phyloP scores from a whole-genome alignment of 2,329 filamentous ascomycete genomes.

The Calonectria montana region DNA sequence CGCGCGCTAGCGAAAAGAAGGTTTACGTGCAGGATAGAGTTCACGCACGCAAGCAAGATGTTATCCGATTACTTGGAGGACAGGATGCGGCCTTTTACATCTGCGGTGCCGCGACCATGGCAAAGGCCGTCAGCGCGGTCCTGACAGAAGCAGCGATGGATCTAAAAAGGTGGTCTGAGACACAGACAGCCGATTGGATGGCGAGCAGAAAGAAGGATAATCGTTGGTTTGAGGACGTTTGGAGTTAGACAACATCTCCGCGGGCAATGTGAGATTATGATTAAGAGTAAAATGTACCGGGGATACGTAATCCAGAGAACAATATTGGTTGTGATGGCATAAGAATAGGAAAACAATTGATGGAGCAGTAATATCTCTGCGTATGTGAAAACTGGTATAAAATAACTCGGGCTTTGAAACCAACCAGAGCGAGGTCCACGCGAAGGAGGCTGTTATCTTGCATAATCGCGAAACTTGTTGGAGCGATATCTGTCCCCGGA shows the following conservation, averaged over 20 bases:
- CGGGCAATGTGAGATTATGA: not conserved
- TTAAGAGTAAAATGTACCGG: too few species aligned
- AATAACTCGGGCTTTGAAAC: too few species aligned
- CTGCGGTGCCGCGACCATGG: conserved; percentile 21
- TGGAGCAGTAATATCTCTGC: too few species aligned
- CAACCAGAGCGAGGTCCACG: too few species aligned
- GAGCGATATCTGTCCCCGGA: too few species aligned
- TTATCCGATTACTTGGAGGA: conserved; percentile 10
- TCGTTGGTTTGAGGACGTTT: conserved; percentile 26
- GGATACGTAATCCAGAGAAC: too few species aligned
- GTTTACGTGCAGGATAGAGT: conserved; percentile 21
- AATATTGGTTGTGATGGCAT: not conserved
- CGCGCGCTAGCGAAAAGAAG: conserved; percentile 3
- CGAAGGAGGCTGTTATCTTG: too few species aligned
- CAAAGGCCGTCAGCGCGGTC: conserved; percentile 11
- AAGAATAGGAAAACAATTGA: too few species aligned
- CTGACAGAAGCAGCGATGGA: conserved; percentile 11
- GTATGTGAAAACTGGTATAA: too few species aligned
- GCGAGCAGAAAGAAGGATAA: conserved; percentile 12
- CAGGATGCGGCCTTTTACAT: conserved; percentile 20
- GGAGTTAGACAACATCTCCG: not conserved
- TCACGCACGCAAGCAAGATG: not conserved
- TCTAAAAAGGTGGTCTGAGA: conserved; percentile 1
- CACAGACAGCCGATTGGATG: conserved; percentile 3
- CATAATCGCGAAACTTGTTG: too few species aligned